Conservation (phyloP, 352 stramenopile species). For the Phytopythium delawarense region DNA sequence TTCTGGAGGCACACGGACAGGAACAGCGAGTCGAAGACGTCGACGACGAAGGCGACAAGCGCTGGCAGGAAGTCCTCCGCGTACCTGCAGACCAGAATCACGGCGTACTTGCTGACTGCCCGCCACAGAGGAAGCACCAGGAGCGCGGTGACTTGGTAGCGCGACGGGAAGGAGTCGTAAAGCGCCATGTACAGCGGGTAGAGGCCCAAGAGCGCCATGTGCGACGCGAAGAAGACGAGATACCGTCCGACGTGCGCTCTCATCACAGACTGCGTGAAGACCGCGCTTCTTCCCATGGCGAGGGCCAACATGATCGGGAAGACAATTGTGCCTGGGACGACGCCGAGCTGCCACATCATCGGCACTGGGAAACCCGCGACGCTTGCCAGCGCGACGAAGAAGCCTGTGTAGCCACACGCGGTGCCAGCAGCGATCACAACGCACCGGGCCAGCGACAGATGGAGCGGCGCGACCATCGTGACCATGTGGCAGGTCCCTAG, state of each 20-base stretch:
- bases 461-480: not conserved
- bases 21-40: constrained; percentile 18
- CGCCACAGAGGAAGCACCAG: not conserved
- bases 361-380: not conserved
- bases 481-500: not conserved
- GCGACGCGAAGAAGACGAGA: not conserved
- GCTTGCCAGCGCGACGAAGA: not conserved
- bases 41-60: constrained; percentile 12
- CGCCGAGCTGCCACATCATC: constrained; percentile 2
- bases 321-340: not conserved
- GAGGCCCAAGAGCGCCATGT: not conserved
- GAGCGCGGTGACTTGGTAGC: not conserved
- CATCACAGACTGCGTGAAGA: not conserved
- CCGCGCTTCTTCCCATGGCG: not conserved
- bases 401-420: not conserved
- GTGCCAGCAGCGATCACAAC: not conserved
- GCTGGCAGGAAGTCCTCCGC: not conserved
- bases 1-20: constrained; percentile 17
- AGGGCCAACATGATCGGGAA: not conserved
- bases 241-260: not conserved
- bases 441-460: not conserved
- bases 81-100: not conserved
- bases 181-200: constrained; percentile 1
- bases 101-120: not conserved
- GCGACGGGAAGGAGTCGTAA: not conserved